Evolutionary conservation across 495 filamentous ascomycete species (phyloP), one percentile per base, ranked within the genome.

Genomic region (Clohesyomyces aquaticus): DNA sequence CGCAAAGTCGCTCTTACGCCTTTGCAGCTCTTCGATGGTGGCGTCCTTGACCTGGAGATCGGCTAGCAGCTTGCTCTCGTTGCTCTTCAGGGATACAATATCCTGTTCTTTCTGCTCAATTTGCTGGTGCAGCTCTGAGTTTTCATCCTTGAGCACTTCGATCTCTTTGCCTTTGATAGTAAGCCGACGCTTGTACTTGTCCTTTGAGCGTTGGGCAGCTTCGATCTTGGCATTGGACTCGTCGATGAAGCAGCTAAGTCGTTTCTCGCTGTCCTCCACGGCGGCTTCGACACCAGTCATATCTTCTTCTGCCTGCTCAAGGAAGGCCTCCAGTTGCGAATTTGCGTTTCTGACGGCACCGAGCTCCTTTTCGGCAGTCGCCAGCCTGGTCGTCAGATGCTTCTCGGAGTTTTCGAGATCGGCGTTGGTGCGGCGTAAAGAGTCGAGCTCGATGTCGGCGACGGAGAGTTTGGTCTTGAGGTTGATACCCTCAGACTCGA

Each of bases 61-160:
- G 0, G 70, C 71, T 27, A 75, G 74, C 1, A 75, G 65, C 10
- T 73, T 71, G 0, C 73, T 73, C 19, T 77, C 77, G 14, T 65
- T 63, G 38, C 61, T 59, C 48, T 72, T 69, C 54, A 69, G 38
- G 2, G 19, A 45, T 28, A 57, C 51, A 18, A 65, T 48, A 3
- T 65, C 47, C 8, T 58, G 42, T 22, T 49, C 43, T 28, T 69
- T 50, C 27, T 61, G 16, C 8, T 38, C 35, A 28, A 65, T 19
- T 3, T 61, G 56, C 25, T 57, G 35, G 12, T 65, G 56, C 11
- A 69, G 45, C 9, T 61, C 62, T 1, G 54, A 29, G 38, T 69
- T 69, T 38, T 65, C 66, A 32, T 53, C 52, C 48, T 50, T 58
- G 22, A 69, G 42, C 14, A 51, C 27, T 19, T 63, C 63, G 12